Evolutionary conservation across 148 eudicot species (phyloP).

Genomic region (Amaranthus cruentus): DNA sequence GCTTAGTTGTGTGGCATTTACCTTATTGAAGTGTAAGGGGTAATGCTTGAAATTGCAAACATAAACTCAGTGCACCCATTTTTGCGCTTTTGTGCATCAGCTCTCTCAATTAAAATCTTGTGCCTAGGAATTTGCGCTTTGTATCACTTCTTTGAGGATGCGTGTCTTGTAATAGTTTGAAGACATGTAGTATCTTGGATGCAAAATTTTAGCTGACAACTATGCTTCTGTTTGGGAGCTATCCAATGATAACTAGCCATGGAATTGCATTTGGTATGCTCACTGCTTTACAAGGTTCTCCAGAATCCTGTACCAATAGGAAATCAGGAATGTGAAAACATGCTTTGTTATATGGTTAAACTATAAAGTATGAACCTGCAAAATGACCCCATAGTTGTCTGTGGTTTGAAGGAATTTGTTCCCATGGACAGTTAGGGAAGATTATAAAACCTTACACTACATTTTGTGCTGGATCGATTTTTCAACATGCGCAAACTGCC

Average conservation of each 20-base stretch:
- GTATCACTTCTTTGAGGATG: no score
- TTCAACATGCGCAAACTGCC: no score
- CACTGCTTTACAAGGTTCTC: background rate
- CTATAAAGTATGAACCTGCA: background rate
- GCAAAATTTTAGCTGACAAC: no score
- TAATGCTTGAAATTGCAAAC: no score
- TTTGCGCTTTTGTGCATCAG: no score
- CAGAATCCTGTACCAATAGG: background rate
- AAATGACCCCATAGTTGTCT: background rate
- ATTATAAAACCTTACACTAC: background rate
- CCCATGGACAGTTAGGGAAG: background rate
- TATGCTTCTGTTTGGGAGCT: background rate
- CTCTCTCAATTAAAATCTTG: no score
- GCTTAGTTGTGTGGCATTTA: no score
- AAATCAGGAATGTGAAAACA: background rate
- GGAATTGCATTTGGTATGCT: background rate
- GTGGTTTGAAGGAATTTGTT: background rate
- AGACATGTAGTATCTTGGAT: no score
- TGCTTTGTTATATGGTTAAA: background rate
- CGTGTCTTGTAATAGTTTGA: no score
- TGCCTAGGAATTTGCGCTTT: no score
- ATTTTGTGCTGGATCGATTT: background rate
- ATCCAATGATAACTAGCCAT: background rate
- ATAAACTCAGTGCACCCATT: no score
- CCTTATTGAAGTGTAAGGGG: no score